Conservation (phyloP, 805 yeast genomes). For the Lachancea lanzarotensis region DNA sequence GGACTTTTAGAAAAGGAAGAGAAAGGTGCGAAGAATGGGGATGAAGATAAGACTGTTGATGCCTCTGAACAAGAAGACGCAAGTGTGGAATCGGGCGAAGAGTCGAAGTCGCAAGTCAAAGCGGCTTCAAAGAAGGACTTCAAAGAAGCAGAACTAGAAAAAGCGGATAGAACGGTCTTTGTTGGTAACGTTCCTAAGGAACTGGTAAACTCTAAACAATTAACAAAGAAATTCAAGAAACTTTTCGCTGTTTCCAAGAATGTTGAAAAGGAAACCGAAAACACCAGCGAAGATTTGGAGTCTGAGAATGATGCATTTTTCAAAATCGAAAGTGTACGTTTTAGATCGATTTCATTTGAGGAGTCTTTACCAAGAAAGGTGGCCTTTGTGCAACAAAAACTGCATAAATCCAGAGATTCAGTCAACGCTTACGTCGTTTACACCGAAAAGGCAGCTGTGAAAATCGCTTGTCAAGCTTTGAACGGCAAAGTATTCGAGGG, state of each 20-base stretch:
- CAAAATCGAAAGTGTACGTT: conserved; percentile 66
- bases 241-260: conserved; percentile 36
- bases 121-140: conserved; percentile 49
- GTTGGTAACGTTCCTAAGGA: conserved; percentile 74
- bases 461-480: conserved; percentile 33
- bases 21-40: conserved; percentile 2
- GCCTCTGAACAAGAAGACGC: conserved; percentile 11
- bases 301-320: conserved; percentile 26
- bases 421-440: conserved; percentile 87
- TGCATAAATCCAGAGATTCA: conserved; percentile 71
- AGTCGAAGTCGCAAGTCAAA: conserved; percentile 13
- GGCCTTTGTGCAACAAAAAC: conserved; percentile 74
- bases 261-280: neutral
- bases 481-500: conserved; percentile 65
- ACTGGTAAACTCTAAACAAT: conserved; percentile 57
- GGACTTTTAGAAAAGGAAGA: conserved; percentile 39
- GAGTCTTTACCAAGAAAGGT: conserved; percentile 87
- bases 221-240: conserved; percentile 57
- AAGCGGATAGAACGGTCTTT: conserved; percentile 79
- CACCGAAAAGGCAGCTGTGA: conserved; percentile 42
- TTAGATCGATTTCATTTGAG: conserved; percentile 85
- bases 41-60: neutral
- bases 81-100: neutral
- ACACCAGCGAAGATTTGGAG: conserved; percentile 8
- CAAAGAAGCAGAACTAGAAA: conserved; percentile 65